Conservation (phyloP, 1,139 yeast genomes). For the Taphrina wiesneri region DNA sequence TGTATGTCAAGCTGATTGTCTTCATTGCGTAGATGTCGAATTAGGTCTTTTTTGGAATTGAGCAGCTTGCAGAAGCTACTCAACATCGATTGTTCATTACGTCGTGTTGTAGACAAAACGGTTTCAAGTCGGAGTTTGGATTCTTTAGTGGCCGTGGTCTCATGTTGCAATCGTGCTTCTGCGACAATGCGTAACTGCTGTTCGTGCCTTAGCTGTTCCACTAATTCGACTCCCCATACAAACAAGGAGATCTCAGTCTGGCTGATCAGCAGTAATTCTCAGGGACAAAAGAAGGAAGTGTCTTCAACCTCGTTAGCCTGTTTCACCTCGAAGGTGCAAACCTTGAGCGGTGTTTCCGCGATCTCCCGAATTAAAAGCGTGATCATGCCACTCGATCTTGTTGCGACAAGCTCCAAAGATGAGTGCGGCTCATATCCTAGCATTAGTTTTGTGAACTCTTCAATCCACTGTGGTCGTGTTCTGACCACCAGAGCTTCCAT, state of each 20-base stretch:
- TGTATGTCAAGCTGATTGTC: not conserved
- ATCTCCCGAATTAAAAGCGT: not conserved
- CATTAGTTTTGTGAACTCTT: not conserved
- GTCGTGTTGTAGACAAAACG: not conserved
- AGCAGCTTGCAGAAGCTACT: not conserved
- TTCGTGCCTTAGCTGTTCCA: not conserved
- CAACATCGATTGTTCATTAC: not conserved
- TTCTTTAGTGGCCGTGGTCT: not conserved
- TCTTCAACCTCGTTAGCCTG: not conserved
- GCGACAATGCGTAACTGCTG: not conserved
- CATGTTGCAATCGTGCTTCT: not conserved
- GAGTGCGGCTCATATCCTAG: not conserved
- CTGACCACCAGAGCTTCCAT: not conserved
- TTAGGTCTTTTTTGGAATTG: conserved; percentile 6
- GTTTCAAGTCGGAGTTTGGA: not conserved
- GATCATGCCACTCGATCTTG: not conserved
- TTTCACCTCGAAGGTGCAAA: conserved; percentile 7
- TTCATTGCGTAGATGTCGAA: not conserved
- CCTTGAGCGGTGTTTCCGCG: conserved; percentile 4
- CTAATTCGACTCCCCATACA: not conserved
- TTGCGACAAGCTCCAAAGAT: not conserved
- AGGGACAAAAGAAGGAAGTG: not conserved
- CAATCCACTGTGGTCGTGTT: not conserved
- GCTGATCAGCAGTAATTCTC: not conserved
- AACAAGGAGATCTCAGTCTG: conserved; percentile 4